Percentiles rank a stretch among this genome's conserved stretches.
These are phyloP conservation scores for Rhododendron ferrugineum DNA, from an alignment of 148 eudicot genomes.

Conservation along the genomic window DNA sequence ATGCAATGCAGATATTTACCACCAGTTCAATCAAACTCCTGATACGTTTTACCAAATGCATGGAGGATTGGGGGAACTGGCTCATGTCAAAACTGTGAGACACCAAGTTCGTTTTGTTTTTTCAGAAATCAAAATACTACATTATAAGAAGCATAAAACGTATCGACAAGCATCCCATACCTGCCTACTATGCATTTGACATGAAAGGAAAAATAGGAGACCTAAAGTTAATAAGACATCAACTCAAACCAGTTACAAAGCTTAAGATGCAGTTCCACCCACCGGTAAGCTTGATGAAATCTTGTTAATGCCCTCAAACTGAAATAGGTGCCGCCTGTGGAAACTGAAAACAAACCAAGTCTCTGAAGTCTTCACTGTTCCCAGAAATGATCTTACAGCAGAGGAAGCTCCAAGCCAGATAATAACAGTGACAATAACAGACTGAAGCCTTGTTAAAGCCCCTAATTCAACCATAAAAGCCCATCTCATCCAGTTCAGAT, in stretches of 20 bases:
- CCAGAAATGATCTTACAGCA: neutral
- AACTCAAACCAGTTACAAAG: neutral
- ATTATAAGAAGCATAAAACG: neutral
- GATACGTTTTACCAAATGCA: neutral
- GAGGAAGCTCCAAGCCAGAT: neutral
- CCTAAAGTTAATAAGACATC: neutral
- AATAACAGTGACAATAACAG: too few species aligned
- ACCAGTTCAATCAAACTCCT: too few species aligned
- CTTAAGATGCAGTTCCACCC: neutral
- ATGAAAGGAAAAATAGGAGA: neutral
- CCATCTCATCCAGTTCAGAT: neutral
- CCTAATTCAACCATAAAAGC: neutral
- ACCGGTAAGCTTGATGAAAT: neutral
- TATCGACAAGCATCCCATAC: neutral
- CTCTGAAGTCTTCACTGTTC: neutral
- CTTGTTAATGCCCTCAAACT: neutral
- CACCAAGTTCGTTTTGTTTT: neutral
- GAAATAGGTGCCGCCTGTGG: neutral
- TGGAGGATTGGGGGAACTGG: neutral
- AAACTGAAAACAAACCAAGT: neutral
- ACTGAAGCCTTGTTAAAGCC: neutral
- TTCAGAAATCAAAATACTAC: neutral
- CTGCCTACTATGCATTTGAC: neutral
- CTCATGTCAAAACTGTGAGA: neutral
- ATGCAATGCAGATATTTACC: too few species aligned